Percentiles rank a stretch among this genome's conserved stretches.
Evolutionary conservation across 1,284 basidiomycete species (phyloP).

Genomic region (Melampsora americana): DNA sequence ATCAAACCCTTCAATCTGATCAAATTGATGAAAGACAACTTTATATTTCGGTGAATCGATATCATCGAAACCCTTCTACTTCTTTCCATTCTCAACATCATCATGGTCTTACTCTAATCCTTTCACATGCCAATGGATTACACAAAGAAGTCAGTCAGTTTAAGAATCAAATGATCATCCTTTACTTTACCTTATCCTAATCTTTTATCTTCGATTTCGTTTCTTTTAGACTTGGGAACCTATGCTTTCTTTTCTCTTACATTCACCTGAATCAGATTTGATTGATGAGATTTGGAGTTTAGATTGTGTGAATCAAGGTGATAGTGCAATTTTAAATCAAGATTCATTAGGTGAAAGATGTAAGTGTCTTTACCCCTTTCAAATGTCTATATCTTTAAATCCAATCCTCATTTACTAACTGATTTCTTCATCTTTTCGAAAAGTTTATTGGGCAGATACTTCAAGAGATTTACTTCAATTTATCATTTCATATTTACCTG

Average conservation of each 20-base stretch:
- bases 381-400: no score
- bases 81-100: slow-evolving; percentile 44
- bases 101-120: slow-evolving; percentile 64
- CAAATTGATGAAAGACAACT: slow-evolving; percentile 61
- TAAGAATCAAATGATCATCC: not conserved
- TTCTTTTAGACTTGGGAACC: slow-evolving; percentile 66
- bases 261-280: slow-evolving; percentile 34
- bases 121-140: slow-evolving; percentile 76
- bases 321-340: slow-evolving; percentile 67
- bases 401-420: no score
- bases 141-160: slow-evolving; percentile 71
- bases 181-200: not conserved
- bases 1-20: not conserved
- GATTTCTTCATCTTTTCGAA: no score
- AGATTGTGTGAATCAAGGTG: slow-evolving; percentile 74
- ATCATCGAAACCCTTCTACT: slow-evolving; percentile 44
- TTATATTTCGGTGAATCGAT: slow-evolving; percentile 60
- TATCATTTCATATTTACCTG: slow-evolving; percentile 63
- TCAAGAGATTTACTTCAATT: slow-evolving; percentile 71
- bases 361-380: not conserved
- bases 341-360: slow-evolving; percentile 58
- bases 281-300: slow-evolving; percentile 76
- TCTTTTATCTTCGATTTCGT: not conserved
- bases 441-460: slow-evolving; percentile 67
- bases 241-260: slow-evolving; percentile 59